Conservation (phyloP, 1,284 basidiomycete species). For the Malassezia vespertilionis region DNA sequence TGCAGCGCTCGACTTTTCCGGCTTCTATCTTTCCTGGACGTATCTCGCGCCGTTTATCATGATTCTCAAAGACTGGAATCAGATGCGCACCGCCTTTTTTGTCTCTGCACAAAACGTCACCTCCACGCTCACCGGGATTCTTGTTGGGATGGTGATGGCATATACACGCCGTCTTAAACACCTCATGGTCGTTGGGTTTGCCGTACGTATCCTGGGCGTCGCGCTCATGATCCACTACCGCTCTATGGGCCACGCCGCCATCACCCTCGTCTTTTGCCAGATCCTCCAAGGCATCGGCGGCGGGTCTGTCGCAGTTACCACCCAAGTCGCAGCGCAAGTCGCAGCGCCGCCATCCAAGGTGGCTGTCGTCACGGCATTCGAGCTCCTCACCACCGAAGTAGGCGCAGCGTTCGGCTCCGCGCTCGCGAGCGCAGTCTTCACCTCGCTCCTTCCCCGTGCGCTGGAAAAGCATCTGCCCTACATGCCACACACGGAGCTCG, state of each 20-base stretch:
- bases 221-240: conserved; percentile 50
- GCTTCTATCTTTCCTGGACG: conserved; percentile 48
- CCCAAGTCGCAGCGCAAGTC: conserved; percentile 68
- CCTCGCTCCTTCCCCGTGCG: conserved; percentile 55
- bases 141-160: conserved; percentile 55
- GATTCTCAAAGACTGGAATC: conserved; percentile 43
- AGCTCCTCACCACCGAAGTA: conserved; percentile 67
- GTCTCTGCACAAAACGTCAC: conserved; percentile 52
- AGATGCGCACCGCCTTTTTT: conserved; percentile 41
- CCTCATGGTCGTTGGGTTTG: conserved; percentile 58
- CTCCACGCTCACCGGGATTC: conserved; percentile 59
- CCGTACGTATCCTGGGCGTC: conserved; percentile 60
- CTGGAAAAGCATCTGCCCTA: conserved; percentile 53
- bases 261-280: conserved; percentile 51
- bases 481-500: conserved; percentile 36
- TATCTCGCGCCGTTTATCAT: conserved; percentile 43
- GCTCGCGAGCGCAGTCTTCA: conserved; percentile 55
- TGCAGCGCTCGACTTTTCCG: conserved; percentile 47
- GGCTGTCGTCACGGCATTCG: conserved; percentile 68
- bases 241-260: conserved; percentile 56
- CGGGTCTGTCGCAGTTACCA: conserved; percentile 61
- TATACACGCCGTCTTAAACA: conserved; percentile 57
- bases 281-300: conserved; percentile 67
- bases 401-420: conserved; percentile 64
- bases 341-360: conserved; percentile 64